Evolutionary conservation across 2,329 filamentous ascomycete species (phyloP), one percentile per base, ranked within the genome.

Genomic region (Plectosphaerella plurivora): DNA sequence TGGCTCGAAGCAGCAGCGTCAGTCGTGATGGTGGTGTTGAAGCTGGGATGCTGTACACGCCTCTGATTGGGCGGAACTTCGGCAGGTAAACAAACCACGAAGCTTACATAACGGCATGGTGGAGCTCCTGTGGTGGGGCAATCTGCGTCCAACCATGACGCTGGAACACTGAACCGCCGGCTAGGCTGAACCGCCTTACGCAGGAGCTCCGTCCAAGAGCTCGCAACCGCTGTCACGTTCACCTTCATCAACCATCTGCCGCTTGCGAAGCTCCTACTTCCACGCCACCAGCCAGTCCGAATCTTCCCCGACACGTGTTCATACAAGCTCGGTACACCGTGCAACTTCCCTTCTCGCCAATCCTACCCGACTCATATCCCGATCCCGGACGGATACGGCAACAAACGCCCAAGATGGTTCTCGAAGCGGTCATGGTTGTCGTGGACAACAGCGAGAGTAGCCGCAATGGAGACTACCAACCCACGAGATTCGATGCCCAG

Each of bases 381-480:
- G 15, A 15, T 51, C 18, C 9, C 18, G 41, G 45, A 45, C 45
- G 33, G 46, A 28, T 20, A 25, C 35, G 41, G 16, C 24, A 46
- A 55, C 57, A 57, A 59, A 64, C 71, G 71, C 74, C 71, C 84
- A 92, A 81, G 68, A 99, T 99, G 94, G 89, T 87, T 75, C 87
- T 99, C 74, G 94, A 99, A 86, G 95, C 94, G 77, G 95, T 96
- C 58, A 97, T 99, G 92, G 90, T 99, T 73, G 87, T 97, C 81
- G 91, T 97, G 66, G 94, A 99, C 82, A 99, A 97, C 81, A 97
- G 92, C 78, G 94, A 99, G 78, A 92, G 89, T 77, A 96, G 91
- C 78, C 86, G 94, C 69, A 99, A 99, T 75, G 94, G 95, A 68
- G 94, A 99, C 72, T 82, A 80, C 71, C 88, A 89, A 67, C 93